Evolutionary conservation across 116 monocot genomes (phyloP), one percentile per base, ranked within the genome.

Genomic region (Iris pallida): DNA sequence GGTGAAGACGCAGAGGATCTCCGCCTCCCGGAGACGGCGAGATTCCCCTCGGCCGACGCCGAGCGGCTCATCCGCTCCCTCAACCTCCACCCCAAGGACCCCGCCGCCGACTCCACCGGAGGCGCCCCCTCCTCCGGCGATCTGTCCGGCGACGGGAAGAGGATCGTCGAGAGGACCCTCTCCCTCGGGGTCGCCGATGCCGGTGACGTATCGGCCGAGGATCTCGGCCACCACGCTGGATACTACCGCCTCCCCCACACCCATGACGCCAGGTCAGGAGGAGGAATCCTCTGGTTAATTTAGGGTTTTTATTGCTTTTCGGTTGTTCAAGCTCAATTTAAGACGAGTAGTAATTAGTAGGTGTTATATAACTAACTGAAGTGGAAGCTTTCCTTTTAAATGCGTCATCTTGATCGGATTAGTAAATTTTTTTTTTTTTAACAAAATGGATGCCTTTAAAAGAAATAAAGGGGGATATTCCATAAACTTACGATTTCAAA

Each of bases 221-320:
- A 64, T 7, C 86, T 95, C 52, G 86, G 88, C 4, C 95, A 91
- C 51, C 85, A 82, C 57, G 91, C 95, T 18, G 95, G 95, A 8
- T 95, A 95, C 75, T 91, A 85, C 78, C 57, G 65, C 4, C 82
- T 95, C 71, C 64, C 79, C 0, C 81, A 88, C 51, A 73, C 91
- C 10, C 47, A 95, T 45, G 91, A 75, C 41, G 86, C 95, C 9
- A 86, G 81, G 95, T 30, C 30, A 30, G 30, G 30, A 30, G 30
- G 30, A 30, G 30, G 30, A 30, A 1, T 30, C 30, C 30, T 51
- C 11, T 13, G 49, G 4, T 51, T 51, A 0, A 9, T 51, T 51
- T 51, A 9, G 49, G 13, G 7, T 51, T 51, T 7, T 51, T 51
- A 13, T 9, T 9, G 13, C 1, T 51, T 51, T 51, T 51, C 2